These are phyloP conservation scores for Hymenoscyphus fructigenus DNA, from an alignment of 2,329 filamentous ascomycete genomes.

Conservation along the genomic window DNA sequence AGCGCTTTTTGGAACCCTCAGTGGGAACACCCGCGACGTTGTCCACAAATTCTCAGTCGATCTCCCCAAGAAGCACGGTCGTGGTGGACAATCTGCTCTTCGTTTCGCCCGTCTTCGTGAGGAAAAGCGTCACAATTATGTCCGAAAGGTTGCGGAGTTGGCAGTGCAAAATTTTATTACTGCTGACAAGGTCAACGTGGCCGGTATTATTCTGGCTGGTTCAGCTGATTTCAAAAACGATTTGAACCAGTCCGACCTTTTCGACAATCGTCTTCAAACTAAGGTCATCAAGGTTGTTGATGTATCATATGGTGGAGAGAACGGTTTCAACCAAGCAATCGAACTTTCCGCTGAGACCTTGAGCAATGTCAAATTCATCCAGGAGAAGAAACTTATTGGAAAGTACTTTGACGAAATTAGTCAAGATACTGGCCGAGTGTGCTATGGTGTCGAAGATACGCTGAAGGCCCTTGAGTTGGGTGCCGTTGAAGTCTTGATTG, in stretches of 20 bases:
- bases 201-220: slow-evolving; percentile 90
- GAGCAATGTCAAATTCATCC: slow-evolving; percentile 99
- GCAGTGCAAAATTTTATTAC: slow-evolving; percentile 99
- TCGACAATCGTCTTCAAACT: slow-evolving; percentile 82
- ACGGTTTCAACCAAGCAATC: slow-evolving; percentile 99
- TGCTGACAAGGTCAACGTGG: slow-evolving; percentile 96
- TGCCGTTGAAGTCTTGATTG: slow-evolving; percentile 90
- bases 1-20: slow-evolving; percentile 92
- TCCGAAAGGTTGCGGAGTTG: slow-evolving; percentile 96
- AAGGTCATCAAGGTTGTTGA: slow-evolving; percentile 99
- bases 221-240: slow-evolving; percentile 99
- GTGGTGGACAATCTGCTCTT: slow-evolving; percentile 98
- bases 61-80: slow-evolving; percentile 98
- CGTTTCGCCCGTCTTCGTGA: slow-evolving; percentile 99
- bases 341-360: slow-evolving; percentile 93
- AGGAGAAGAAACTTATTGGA: slow-evolving; percentile 99
- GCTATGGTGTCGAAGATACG: slow-evolving; percentile 97
- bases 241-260: slow-evolving; percentile 94
- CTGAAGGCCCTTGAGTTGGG: slow-evolving; percentile 95
- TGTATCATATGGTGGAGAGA: slow-evolving; percentile 97
- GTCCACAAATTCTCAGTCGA: slow-evolving; percentile 98
- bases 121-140: slow-evolving; percentile 99
- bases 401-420: slow-evolving; percentile 99
- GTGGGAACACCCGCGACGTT: slow-evolving; percentile 94
- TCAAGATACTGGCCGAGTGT: slow-evolving; percentile 93